phyloP scores from a whole-genome alignment of 441 rosid species.

The Populus hybrid region DNA sequence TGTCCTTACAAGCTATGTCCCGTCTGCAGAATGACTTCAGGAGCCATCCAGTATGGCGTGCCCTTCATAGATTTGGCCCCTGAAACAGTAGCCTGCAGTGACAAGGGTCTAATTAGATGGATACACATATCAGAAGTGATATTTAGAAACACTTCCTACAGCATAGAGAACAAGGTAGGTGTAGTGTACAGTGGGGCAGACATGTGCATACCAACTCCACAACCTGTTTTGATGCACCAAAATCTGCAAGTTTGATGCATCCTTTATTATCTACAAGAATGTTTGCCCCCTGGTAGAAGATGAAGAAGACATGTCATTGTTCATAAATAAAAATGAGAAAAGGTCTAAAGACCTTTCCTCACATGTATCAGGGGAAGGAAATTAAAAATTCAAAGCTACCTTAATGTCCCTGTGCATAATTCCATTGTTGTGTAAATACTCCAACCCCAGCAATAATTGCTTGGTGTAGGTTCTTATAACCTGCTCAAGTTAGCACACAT shows the following conservation, averaged over 20 bases:
- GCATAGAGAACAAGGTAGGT: not conserved
- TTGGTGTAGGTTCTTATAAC: slow-evolving; percentile 76
- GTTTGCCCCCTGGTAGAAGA: slow-evolving; percentile 78
- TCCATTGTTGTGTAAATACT: slow-evolving; percentile 60
- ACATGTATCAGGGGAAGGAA: not conserved
- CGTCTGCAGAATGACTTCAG: slow-evolving; percentile 41
- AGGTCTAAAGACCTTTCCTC: slow-evolving; percentile 3
- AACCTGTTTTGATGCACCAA: slow-evolving; percentile 98
- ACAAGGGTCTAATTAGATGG: slow-evolving; percentile 19
- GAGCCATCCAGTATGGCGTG: no score
- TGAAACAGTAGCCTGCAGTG: slow-evolving; percentile 66
- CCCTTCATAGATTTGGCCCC: slow-evolving; percentile 34
- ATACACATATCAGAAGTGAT: not conserved
- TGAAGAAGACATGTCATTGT: slow-evolving; percentile 11
- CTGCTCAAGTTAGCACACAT: slow-evolving; percentile 34
- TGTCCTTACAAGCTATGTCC: slow-evolving; percentile 90
- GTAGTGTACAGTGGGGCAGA: not conserved
- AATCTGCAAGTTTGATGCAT: slow-evolving; percentile 98
- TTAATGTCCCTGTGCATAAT: no score
- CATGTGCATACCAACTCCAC: slow-evolving; percentile 73
- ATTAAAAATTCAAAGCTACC: not conserved
- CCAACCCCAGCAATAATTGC: slow-evolving; percentile 75
- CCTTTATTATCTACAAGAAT: slow-evolving; percentile 96
- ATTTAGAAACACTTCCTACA: not conserved
- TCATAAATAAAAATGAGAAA: slow-evolving; percentile 9